Evolutionary conservation across 441 rosid genomes (phyloP), one percentile per base, ranked within the genome.

Genomic region (Aquilaria agallochum): DNA sequence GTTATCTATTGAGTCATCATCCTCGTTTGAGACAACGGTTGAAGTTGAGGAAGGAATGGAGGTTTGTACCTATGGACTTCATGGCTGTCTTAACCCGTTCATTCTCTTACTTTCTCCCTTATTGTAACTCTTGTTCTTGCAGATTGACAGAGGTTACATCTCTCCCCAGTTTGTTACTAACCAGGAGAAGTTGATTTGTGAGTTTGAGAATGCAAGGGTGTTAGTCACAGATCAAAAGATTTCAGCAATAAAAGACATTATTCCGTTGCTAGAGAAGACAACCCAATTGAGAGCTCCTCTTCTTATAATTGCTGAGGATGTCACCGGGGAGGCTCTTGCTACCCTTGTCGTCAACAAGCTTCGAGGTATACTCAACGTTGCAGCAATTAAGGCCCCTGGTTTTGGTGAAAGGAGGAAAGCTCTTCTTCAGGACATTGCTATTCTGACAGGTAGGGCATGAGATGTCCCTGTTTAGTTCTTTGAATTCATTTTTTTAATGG

Each of bases 11-110:
- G 99, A 95, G 71, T 95, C 99, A 46, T 95, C 99, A 14, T 92
- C 99, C 11, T 95, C 99, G 0, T 95, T 89, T 56, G 98, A 95
- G 82, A 95, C 98, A 13, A 86, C 95, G 0, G 95, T 95, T 20
- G 95, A 90, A 64, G 97, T 95, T 63, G 99, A 92, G 74, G 99
- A 95, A 75, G 99, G 99, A 75, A 92, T 84, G 97, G 97, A 92
- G 96, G 99, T 94, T 12, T 64, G 75, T 50, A 52, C 13, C 47
- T 63, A 11, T 11, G 2, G 5, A 2, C 20, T 11, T 36, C 14
- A 31, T 10, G 0, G 31, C 50, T 3, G 34, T 13, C 11, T 50
- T 51, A 30, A 30, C 30, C 64, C 36, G 3, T 47, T 34, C 0
- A 20, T 32, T 53, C 36, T 2, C 14, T 31, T 50, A 36, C 30